Base-by-base conservation (phyloP, 1,284 basidiomycete species). In the Lentinula novae-zelandiae region DNA sequence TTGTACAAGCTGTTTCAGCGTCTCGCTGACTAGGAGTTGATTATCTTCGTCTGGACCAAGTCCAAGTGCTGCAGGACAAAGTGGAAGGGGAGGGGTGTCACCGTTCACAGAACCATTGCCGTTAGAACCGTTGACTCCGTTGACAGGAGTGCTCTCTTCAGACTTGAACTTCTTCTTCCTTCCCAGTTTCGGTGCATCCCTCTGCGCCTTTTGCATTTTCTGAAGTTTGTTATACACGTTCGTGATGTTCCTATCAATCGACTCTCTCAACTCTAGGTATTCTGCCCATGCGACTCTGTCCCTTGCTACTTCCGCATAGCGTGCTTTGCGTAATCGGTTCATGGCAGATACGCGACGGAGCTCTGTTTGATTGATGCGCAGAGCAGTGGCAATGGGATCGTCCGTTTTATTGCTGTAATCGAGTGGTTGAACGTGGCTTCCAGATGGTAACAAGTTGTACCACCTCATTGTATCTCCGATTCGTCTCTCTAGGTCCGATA, bases 231-330 rank as follows among this genome's bases (percentile, higher is more conserved):
- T 70, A 67, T 86, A 91, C 22, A 86, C 76, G n/a, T 79, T 80
- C 48, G 79, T 74, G 67, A 96, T 91, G 67, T 87, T 87, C 76
- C 87, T 89, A 76, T 96, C 95, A 50, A 96, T 80, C 4, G 87
- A 82, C 61, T 95, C 93, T 15, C 92, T 84, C 5, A 85, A 72
- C 36, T 90, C 87, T 63, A 92, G 75, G 74, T 95, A 96, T 68
- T 96, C 94, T 70, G 94, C 92, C 71, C 93, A 93, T 3, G 89
- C 95, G 52, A 98, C 82, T 17, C 95, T 84, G 67, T 94, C 91
- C 65, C 87, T 86, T n/a, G 94, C 94, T 63, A 95, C 84, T 17
- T 81, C 78, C 20, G 82, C 83, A 1, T 98, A 81, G 0, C 91
- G 87, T 27, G 75, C 75, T 70, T 91, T 92, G 27, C 96, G 90